phyloP scores from a whole-genome alignment of 2,329 filamentous ascomycete genomes.

The Sclerotinia sclerotiorum region DNA sequence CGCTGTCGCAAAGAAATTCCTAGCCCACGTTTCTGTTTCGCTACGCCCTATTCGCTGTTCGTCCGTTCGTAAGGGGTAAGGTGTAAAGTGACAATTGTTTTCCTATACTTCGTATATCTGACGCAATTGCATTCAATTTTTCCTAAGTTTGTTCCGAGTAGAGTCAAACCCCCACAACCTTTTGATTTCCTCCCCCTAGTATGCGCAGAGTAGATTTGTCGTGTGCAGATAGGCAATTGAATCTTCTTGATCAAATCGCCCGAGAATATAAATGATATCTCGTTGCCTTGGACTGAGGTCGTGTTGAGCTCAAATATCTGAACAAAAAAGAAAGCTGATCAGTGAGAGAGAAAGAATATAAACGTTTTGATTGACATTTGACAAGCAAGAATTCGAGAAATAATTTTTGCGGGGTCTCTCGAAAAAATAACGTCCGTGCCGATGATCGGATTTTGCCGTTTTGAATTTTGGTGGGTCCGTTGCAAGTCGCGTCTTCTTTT shows the following conservation, averaged over 20 bases:
- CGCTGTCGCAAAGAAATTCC: background rate
- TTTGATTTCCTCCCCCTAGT: background rate
- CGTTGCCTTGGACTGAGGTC: background rate
- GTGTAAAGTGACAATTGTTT: background rate
- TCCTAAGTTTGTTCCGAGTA: background rate
- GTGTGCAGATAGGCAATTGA: background rate
- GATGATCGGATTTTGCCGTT: conserved; percentile 2
- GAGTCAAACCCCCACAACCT: background rate
- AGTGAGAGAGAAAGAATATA: no score
- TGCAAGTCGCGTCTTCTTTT: no score
- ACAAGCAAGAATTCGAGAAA: conserved; percentile 5
- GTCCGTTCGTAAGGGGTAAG: background rate
- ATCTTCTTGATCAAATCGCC: background rate
- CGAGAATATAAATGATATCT: background rate
- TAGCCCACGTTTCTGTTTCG: conserved; percentile 4
- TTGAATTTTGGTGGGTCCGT: background rate
- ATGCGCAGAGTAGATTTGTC: background rate
- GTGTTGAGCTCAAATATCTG: background rate
- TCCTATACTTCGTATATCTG: background rate
- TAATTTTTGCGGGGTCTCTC: conserved; percentile 21
- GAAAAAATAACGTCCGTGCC: conserved; percentile 3
- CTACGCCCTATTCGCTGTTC: conserved; percentile 1
- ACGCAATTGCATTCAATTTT: background rate
- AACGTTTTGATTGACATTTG: conserved; percentile 8
- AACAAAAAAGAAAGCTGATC: background rate